Percentiles rank a stretch among this genome's conserved stretches.
phyloP scores from a whole-genome alignment of 495 filamentous ascomycete species.

The Astrothelium subdiscretum region DNA sequence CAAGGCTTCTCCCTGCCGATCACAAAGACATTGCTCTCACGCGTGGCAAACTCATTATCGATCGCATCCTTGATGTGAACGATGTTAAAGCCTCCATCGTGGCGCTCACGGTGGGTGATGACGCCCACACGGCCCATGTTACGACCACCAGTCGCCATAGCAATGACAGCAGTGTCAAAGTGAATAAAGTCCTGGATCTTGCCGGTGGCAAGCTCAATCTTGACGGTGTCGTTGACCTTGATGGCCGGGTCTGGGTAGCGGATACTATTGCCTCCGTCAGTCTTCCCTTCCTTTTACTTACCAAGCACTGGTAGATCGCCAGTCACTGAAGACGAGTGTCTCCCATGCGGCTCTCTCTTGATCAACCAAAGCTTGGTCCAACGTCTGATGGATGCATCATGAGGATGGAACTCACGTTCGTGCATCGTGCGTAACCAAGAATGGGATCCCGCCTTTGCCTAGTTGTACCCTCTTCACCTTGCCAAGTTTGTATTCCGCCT shows the following conservation, averaged over 20 bases:
- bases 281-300: conserved; percentile 14
- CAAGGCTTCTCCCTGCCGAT: conserved; percentile 97
- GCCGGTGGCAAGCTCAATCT: conserved; percentile 85
- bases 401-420: conserved; percentile 82
- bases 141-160: conserved; percentile 96
- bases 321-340: not conserved
- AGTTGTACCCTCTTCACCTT: conserved; percentile 99
- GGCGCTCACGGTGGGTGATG: conserved; percentile 98
- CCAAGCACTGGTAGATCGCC: conserved; percentile 7
- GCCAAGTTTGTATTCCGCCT: conserved; percentile 98
- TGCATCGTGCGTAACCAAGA: conserved; percentile 99
- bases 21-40: conserved; percentile 96
- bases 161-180: conserved; percentile 95
- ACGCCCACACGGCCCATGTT: conserved; percentile 99
- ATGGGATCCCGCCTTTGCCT: conserved; percentile 98
- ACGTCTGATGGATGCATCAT: conserved; percentile 81
- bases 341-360: conserved; percentile 14
- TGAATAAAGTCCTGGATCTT: conserved; percentile 93
- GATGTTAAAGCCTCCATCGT: conserved; percentile 99
- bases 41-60: conserved; percentile 98
- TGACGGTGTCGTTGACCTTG: conserved; percentile 99
- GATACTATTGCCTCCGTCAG: conserved; percentile 53
- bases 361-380: conserved; percentile 96
- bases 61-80: conserved; percentile 99
- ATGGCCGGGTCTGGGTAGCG: conserved; percentile 95